A percentile compares a stretch with the other conserved stretches of the same genome.
Evolutionary conservation across 2,329 filamentous ascomycete species (phyloP).

Genomic region (Phyllachora maydis): DNA sequence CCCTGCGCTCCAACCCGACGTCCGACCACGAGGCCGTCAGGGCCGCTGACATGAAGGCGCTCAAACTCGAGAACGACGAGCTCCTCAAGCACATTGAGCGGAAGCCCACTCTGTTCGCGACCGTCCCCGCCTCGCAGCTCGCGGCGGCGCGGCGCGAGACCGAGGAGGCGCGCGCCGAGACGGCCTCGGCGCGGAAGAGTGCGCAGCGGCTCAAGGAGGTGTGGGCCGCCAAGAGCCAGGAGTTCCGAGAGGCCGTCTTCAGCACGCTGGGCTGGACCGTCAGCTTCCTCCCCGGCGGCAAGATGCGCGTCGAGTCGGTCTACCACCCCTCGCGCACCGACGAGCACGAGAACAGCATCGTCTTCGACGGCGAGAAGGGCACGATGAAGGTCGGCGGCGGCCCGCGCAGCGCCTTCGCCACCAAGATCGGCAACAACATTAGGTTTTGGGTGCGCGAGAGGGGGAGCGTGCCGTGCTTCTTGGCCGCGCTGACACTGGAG

Average conservation of each 20-base stretch:
- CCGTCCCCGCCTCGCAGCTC: slow-evolving; percentile 60
- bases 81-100: slow-evolving; percentile 51
- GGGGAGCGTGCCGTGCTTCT: slow-evolving; percentile 81
- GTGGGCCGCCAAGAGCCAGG: slow-evolving; percentile 73
- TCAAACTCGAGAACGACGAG: slow-evolving; percentile 69
- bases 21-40: slow-evolving; percentile 72
- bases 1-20: slow-evolving; percentile 82
- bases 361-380: slow-evolving; percentile 83
- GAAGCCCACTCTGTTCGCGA: slow-evolving; percentile 23
- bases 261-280: slow-evolving; percentile 86
- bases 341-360: slow-evolving; percentile 51
- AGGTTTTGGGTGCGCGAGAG: slow-evolving; percentile 92
- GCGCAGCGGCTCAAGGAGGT: slow-evolving; percentile 78
- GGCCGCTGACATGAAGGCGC: slow-evolving; percentile 51
- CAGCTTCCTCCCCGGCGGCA: slow-evolving; percentile 91
- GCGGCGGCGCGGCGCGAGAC: slow-evolving; percentile 58
- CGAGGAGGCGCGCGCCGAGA: slow-evolving; percentile 46
- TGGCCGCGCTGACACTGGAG: slow-evolving; percentile 79
- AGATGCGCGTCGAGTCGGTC: slow-evolving; percentile 75
- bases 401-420: slow-evolving; percentile 66
- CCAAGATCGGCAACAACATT: slow-evolving; percentile 68
- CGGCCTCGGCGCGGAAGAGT: slow-evolving; percentile 59
- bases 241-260: slow-evolving; percentile 91
- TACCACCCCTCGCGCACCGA: slow-evolving; percentile 53
- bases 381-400: slow-evolving; percentile 97